Conservation (phyloP, 257 asterid genomes). For the Capsicum rhomboideum region DNA sequence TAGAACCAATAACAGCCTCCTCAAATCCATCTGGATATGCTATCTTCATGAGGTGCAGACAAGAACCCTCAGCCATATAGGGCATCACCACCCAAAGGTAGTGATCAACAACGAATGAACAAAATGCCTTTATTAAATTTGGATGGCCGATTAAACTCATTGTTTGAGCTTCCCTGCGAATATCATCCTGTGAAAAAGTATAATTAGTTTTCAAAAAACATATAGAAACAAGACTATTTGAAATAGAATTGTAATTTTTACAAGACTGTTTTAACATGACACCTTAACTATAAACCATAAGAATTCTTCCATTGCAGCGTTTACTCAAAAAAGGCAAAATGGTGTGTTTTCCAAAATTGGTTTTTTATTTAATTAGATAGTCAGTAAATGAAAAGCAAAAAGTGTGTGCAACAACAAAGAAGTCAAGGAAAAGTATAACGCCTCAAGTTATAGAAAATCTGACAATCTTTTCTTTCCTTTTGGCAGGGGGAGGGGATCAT, state of each 20-base stretch:
- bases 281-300: background rate
- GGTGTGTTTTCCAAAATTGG: background rate
- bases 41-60: conserved; percentile 93
- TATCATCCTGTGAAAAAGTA: conserved; percentile 66
- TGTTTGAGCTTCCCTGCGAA: conserved; percentile 95
- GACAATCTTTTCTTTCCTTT: background rate
- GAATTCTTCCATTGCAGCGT: background rate
- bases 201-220: background rate
- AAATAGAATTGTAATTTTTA: background rate
- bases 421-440: background rate
- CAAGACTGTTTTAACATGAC: background rate
- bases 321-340: background rate
- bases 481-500: background rate
- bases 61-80: conserved; percentile 96
- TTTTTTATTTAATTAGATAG: background rate
- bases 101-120: conserved; percentile 92
- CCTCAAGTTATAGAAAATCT: background rate
- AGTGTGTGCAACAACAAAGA: background rate
- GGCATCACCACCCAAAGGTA: conserved; percentile 99
- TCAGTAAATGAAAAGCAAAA: background rate
- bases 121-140: conserved; percentile 74
- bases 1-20: conserved; percentile 82
- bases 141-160: conserved; percentile 93
- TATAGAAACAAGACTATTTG: background rate
- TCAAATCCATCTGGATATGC: conserved; percentile 97